A percentile compares a stretch with the other conserved stretches of the same genome.
phyloP scores from a whole-genome alignment of 1,284 basidiomycete genomes.

The Malassezia dermatis region DNA sequence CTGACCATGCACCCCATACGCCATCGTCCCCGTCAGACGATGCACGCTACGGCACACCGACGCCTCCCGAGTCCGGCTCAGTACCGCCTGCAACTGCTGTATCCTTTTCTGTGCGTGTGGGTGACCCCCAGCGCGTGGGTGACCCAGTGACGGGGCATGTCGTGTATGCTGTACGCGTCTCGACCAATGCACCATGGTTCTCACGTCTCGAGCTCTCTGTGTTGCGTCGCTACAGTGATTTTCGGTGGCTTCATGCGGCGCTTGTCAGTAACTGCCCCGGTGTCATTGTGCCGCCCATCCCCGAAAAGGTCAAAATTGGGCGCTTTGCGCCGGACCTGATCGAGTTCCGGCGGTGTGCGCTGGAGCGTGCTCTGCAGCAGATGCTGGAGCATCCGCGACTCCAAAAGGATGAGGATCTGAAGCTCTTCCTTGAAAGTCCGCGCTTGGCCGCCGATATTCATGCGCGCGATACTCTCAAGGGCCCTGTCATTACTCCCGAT shows the following conservation, averaged over 20 bases:
- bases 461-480: slow-evolving; percentile 55
- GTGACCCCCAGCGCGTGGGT: slow-evolving; percentile 43
- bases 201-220: slow-evolving; percentile 53
- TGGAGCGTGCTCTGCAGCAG: slow-evolving; percentile 49
- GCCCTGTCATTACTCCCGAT: slow-evolving; percentile 41
- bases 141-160: slow-evolving; percentile 44
- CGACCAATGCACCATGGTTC: slow-evolving; percentile 30
- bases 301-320: slow-evolving; percentile 79
- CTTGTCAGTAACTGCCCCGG: slow-evolving; percentile 86
- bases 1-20: background rate
- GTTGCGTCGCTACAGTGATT: slow-evolving; percentile 88
- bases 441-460: slow-evolving; percentile 51
- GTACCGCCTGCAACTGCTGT: slow-evolving; percentile 5
- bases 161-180: slow-evolving; percentile 51
- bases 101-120: slow-evolving; percentile 36
- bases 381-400: slow-evolving; percentile 49
- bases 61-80: slow-evolving; percentile 18
- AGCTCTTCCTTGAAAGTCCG: slow-evolving; percentile 49
- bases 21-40: background rate
- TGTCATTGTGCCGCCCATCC: slow-evolving; percentile 88
- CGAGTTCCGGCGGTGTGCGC: slow-evolving; percentile 47
- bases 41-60: slow-evolving; percentile 5
- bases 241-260: slow-evolving; percentile 88
- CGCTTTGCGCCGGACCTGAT: slow-evolving; percentile 50
- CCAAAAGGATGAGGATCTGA: slow-evolving; percentile 49